Base-by-base conservation (phyloP, 2,329 filamentous ascomycete species). In the Trichoderma simmonsii region DNA sequence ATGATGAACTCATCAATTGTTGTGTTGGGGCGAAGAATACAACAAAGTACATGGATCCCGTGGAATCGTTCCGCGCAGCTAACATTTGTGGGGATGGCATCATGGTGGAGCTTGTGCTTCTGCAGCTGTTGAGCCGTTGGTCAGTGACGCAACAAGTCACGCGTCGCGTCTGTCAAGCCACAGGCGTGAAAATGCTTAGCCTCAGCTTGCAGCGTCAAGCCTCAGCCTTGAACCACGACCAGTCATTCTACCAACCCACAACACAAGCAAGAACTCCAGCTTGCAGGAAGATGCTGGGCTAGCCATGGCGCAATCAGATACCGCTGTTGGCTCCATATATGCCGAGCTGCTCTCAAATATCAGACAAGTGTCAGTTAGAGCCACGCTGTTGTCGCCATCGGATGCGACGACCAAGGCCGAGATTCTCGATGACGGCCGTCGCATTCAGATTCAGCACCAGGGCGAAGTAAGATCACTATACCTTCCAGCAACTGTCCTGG, bases 331-430 rank as follows among this genome's bases (percentile, higher is more conserved):
- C 24, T 76, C 80, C 2, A 83, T 92, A 26, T 91, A 92, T 77
- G 89, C 90, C 6, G 90, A 92, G 80, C 84, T 91, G 1, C 85
- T 92, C 3, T 82, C 86, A 32, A 91, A 91, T 73, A 90, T 92
- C 74, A 85, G 87, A 56, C 89, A 91, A 77, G 83, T 92, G 51
- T 90, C 89, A 5, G 81, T 91, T 26, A 86, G 85, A 65, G 87
- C 85, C 7, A 83, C 85, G 3, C 80, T 91, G 1, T 81, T 83
- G 3, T 83, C 84, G 14, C 80, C 83, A 5, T 79, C 79, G 60
- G 81, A 84, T 66, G 71, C 80, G 28, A 80, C 80, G n/a, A 88
- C 86, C 24, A 77, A 76, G 60, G 83, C 83, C 30, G 80, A 80
- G 15, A 74, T 90, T 54, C 81, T 84, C 14, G 77, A 82, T 43